Evolutionary conservation across 1,284 basidiomycete species (phyloP).

Genomic region (Cutaneotrichosporon mucoides): DNA sequence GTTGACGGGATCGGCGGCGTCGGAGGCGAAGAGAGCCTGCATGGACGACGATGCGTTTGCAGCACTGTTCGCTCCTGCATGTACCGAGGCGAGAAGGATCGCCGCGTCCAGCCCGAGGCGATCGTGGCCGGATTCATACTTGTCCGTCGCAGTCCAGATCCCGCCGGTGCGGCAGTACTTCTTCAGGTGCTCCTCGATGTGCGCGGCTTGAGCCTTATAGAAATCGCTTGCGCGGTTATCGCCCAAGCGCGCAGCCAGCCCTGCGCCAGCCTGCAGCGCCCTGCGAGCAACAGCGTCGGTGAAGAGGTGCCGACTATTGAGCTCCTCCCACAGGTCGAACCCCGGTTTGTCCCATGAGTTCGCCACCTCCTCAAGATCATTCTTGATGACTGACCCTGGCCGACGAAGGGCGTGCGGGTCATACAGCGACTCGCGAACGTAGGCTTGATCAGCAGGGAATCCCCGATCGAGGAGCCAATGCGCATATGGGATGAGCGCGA

Average conservation of each 20-base stretch:
- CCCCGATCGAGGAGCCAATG: constrained; percentile 48
- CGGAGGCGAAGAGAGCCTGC: too few species aligned
- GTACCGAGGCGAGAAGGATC: constrained; percentile 47
- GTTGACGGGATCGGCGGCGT: not conserved
- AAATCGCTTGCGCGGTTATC: constrained; percentile 41
- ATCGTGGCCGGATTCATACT: too few species aligned
- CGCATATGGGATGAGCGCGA: constrained; percentile 50
- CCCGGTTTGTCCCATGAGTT: constrained; percentile 39
- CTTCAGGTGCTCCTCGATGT: constrained; percentile 30
- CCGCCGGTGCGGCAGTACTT: constrained; percentile 28
- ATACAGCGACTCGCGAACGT: constrained; percentile 46
- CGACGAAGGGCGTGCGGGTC: constrained; percentile 20
- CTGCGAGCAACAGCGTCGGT: constrained; percentile 46
- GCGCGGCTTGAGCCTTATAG: constrained; percentile 39
- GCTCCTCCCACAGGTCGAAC: constrained; percentile 50
- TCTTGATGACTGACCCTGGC: constrained; percentile 49
- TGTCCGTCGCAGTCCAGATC: not conserved
- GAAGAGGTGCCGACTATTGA: constrained; percentile 51
- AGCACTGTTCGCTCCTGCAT: constrained; percentile 30
- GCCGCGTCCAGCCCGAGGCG: constrained; percentile 46
- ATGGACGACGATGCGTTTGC: not conserved
- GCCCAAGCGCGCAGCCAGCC: constrained; percentile 41
- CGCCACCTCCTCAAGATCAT: constrained; percentile 53
- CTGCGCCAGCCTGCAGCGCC: constrained; percentile 47
- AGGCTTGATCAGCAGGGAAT: constrained; percentile 35